Percentiles rank a stretch among this genome's conserved stretches.
These are phyloP conservation scores for Russula foetens DNA, from an alignment of 768 basidiomycete species.

Conservation along the genomic window DNA sequence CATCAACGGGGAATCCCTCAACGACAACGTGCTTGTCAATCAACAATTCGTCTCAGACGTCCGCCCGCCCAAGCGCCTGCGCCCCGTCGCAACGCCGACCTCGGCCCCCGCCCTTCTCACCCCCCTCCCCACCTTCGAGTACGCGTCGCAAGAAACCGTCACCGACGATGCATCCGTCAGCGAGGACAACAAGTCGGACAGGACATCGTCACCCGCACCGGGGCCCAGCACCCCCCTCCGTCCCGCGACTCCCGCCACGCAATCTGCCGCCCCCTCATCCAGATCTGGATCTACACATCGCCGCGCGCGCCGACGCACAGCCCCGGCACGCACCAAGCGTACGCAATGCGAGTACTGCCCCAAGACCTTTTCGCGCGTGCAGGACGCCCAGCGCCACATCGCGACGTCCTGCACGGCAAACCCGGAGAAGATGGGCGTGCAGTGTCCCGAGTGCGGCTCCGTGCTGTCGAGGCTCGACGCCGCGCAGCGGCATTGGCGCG, in stretches of 20 bases:
- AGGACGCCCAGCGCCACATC: slow-evolving; percentile 10
- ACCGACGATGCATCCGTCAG: neutral
- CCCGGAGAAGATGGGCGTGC: neutral
- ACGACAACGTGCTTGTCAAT: neutral
- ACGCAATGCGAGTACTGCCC: slow-evolving; percentile 1
- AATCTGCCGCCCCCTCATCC: neutral
- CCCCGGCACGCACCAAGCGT: neutral
- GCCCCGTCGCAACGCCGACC: neutral
- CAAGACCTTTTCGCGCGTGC: slow-evolving; percentile 6
- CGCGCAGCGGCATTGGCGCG: slow-evolving; percentile 15
- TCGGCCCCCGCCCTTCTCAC: slow-evolving; percentile 1
- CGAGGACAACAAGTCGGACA: neutral
- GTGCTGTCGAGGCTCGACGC: slow-evolving; percentile 12
- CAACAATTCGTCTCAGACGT: neutral
- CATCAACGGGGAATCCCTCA: neutral
- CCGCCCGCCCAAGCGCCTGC: neutral
- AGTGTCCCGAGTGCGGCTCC: slow-evolving; percentile 8
- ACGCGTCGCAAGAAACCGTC: neutral
- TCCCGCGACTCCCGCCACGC: too few relatives aligned
- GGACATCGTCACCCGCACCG: too few relatives aligned
- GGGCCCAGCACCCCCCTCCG: too few relatives aligned
- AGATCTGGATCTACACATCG: neutral
- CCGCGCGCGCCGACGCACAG: neutral
- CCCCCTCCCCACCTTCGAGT: neutral
- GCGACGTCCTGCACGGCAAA: slow-evolving; percentile 3